phyloP scores from a whole-genome alignment of 2,329 filamentous ascomycete genomes.

The Colletotrichum higginsianum region DNA sequence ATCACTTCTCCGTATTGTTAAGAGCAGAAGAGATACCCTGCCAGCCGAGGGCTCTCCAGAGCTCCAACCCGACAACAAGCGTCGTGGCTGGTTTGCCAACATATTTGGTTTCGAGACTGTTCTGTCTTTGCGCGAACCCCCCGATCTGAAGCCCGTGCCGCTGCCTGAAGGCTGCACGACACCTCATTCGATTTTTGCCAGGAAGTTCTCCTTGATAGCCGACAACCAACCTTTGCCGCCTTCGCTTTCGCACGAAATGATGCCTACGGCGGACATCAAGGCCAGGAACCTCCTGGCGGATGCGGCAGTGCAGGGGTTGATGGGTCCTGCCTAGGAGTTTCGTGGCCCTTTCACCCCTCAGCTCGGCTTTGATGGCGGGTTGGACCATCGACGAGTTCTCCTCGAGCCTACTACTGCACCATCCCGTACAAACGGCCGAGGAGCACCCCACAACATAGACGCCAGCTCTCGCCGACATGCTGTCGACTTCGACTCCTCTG shows the following conservation, averaged over 20 bases:
- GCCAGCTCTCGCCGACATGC: conserved; percentile 1
- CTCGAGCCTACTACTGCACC: conserved; percentile 3
- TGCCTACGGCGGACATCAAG: conserved; percentile 60
- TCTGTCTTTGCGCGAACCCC: conserved; percentile 25
- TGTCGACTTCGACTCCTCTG: background rate
- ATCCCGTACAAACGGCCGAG: conserved; percentile 4
- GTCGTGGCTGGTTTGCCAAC: conserved; percentile 27
- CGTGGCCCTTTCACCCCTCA: conserved; percentile 61
- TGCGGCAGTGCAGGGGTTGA: conserved; percentile 47
- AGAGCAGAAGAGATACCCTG: conserved; percentile 1
- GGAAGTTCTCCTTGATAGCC: conserved; percentile 57
- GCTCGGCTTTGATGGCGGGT: conserved; percentile 61
- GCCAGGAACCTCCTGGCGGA: conserved; percentile 54
- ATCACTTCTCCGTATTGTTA: conserved; percentile 9
- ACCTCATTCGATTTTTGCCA: conserved; percentile 61
- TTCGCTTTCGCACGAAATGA: conserved; percentile 51
- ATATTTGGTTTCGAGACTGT: conserved; percentile 35
- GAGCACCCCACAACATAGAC: background rate
- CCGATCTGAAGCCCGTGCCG: conserved; percentile 44
- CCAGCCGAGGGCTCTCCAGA: background rate
- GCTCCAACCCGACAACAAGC: conserved; percentile 10
- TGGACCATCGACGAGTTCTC: conserved; percentile 57
- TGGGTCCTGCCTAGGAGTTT: conserved; percentile 52
- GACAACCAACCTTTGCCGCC: conserved; percentile 51
- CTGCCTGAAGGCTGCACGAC: conserved; percentile 55